Base-by-base conservation (phyloP, 1,284 basidiomycete genomes). In the Ceratobasidium theobromae region DNA sequence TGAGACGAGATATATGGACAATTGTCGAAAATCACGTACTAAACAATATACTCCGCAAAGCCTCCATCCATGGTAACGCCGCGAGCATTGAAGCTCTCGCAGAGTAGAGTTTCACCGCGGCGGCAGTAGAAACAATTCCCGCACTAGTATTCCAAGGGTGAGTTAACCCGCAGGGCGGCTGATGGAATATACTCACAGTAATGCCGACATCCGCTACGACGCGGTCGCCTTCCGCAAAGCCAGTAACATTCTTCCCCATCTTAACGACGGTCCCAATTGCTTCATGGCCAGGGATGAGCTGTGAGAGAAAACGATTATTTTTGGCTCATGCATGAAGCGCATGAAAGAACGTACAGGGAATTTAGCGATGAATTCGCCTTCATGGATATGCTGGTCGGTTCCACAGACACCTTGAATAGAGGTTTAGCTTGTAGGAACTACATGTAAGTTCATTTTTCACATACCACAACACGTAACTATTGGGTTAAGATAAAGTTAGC, bases 281-380 rank as follows among this genome's bases (percentile, higher is more conserved):
- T 77, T 93, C 91, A 73, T 93, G 91, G 5, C 90, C 91, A 23
- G 90, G 89, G 65, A 92, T 87, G 66, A 92, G 80, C 86, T 88
- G 70, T n/a, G 49, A 11, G n/a, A 49, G 18, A 32, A 25, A n/a
- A 30, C 55, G 12, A 32, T 18, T 43, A 16, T 4, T n/a, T 21
- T n/a, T 16, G 25, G 8, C 38, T 11, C 28, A 16, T 30, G 54
- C 21, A 27, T 45, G 21, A 33, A 41, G 49, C n/a, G 49, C 60
- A 54, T 64, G 23, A 54, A 33, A 28, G 58, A 70, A 71, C 81
- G 57, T 72, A 86, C 85, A 62, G 88, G 89, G 75, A 90, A 91
- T 73, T 82, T 84, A 67, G 87, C 80, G 70, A 89, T 87, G 76
- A 91, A 91, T 76, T 91, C 88, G 71, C 89, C 85, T 71, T 87